Evolutionary conservation across 176 grass and related monocot genomes (phyloP), one percentile per base, ranked within the genome.

Genomic region (Avena insularis): DNA sequence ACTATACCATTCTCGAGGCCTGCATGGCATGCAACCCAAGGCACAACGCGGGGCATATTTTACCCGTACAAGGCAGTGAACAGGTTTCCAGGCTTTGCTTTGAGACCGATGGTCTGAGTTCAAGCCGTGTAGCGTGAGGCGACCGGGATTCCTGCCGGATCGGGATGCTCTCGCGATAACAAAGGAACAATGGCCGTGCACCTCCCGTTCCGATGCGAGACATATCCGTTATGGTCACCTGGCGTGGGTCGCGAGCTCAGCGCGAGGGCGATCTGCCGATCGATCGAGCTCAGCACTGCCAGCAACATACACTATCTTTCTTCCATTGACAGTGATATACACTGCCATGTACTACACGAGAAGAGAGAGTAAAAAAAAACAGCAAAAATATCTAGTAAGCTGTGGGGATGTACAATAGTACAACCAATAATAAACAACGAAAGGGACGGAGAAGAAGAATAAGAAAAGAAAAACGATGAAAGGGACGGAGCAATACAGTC

Each of bases 161-260:
- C 25, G 12, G 6, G 46, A 63, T 63, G 57, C 78, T 4, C 9
- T 48, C 5, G 78, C n/a, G 79, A 81, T 81, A 81, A 65, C 79
- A 65, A 65, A 65, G 79, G 78, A 64, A 63, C 56, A 79, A 80
- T 11, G 78, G 78, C 13, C 59, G 57, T 65, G 57, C 58, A 2
- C 78, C 78, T 43, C 23, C 77, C 77, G 77, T 79, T 79, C 72
- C 46, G 72, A 75, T 75, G 23, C 72, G 29, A 5, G 4, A 0
- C 13, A 64, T 49, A 75, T 75, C 71, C 72, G 2, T 75, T 50
- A 72, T 21, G 20, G 2, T 29, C 4, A 6, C 20, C 71, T 21
- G 20, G 14, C 72, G 47, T 75, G 71, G 45, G 71, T 23, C 27
- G 12, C 21, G 23, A 75, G 71, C 70, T 45, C 11, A 27, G 12